Percentiles rank a stretch among this genome's conserved stretches.
Evolutionary conservation across 1,284 basidiomycete genomes (phyloP).

Genomic region (Trichosporon ovoides): DNA sequence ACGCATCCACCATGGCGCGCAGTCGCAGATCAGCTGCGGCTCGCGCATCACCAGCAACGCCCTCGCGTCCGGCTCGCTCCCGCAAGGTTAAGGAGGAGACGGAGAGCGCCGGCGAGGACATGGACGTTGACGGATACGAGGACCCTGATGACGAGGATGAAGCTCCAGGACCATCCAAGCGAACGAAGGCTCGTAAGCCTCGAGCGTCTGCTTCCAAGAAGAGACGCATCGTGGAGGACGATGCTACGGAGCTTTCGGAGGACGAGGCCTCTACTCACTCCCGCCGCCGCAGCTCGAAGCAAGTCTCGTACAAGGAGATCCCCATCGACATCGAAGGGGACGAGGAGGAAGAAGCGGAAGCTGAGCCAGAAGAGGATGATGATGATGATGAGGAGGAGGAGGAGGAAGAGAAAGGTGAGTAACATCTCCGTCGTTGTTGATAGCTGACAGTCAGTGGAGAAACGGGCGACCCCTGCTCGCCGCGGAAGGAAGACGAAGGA

Average conservation of each 20-base stretch:
- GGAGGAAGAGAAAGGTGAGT: constrained; percentile 13
- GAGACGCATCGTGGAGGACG: constrained; percentile 4
- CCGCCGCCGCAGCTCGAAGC: constrained; percentile 21
- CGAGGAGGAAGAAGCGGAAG: constrained; percentile 20
- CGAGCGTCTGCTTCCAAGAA: neutral
- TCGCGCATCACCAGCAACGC: constrained; percentile 5
- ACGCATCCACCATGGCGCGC: constrained; percentile 15
- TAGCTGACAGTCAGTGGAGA: constrained; percentile 8
- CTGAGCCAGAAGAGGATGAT: constrained; percentile 17
- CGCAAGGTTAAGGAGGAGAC: constrained; percentile 20
- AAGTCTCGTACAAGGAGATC: constrained; percentile 27
- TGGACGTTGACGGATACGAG: constrained; percentile 15
- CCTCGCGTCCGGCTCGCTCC: constrained; percentile 3
- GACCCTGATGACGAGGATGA: constrained; percentile 18
- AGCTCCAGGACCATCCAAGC: constrained; percentile 5
- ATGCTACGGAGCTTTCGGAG: constrained; percentile 17
- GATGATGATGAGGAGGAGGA: constrained; percentile 17
- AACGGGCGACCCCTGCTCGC: constrained; percentile 8
- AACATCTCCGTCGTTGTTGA: neutral
- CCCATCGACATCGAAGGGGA: constrained; percentile 18
- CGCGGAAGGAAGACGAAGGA: constrained; percentile 11
- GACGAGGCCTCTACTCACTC: constrained; percentile 13
- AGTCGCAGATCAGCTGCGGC: constrained; percentile 12
- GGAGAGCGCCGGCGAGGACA: constrained; percentile 10
- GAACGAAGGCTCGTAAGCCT: constrained; percentile 1